Evolutionary conservation across 805 yeast genomes (phyloP).

Genomic region (Saccharomyces jurei): DNA sequence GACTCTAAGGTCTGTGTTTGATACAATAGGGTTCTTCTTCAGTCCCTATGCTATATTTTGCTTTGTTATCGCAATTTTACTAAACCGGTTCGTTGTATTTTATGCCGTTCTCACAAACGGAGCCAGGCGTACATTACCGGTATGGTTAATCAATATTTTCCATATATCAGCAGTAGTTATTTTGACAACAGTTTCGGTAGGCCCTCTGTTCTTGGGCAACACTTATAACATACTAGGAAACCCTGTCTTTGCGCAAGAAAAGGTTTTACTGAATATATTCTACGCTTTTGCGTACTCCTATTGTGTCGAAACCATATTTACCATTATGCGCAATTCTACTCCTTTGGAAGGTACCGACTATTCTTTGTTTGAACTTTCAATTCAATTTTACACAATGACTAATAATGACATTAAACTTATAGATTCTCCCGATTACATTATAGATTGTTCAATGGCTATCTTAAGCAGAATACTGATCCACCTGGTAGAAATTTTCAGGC

Average conservation of each 20-base stretch:
- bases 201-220: conserved; percentile 16
- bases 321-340: conserved; percentile 38
- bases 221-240: neutral
- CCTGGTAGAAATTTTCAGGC: conserved; percentile 47
- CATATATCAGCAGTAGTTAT: conserved; percentile 19
- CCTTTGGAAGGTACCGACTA: conserved; percentile 25
- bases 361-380: conserved; percentile 24
- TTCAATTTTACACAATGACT: conserved; percentile 17
- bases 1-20: conserved; percentile 6
- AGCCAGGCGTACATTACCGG: conserved; percentile 7
- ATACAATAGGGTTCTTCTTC: conserved; percentile 35
- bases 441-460: conserved; percentile 44
- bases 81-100: conserved; percentile 51
- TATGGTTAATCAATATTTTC: conserved; percentile 30
- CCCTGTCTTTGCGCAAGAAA: neutral
- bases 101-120: neutral
- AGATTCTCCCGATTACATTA: neutral
- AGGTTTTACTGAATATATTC: conserved; percentile 1
- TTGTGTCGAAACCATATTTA: conserved; percentile 41
- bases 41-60: conserved; percentile 46
- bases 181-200: conserved; percentile 41
- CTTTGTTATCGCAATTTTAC: conserved; percentile 48
- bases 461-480: conserved; percentile 56
- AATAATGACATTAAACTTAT: neutral
- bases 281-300: conserved; percentile 35